These are phyloP conservation scores for Lipomyces chichibuensis DNA, from an alignment of 805 yeast species.

Conservation along the genomic window DNA sequence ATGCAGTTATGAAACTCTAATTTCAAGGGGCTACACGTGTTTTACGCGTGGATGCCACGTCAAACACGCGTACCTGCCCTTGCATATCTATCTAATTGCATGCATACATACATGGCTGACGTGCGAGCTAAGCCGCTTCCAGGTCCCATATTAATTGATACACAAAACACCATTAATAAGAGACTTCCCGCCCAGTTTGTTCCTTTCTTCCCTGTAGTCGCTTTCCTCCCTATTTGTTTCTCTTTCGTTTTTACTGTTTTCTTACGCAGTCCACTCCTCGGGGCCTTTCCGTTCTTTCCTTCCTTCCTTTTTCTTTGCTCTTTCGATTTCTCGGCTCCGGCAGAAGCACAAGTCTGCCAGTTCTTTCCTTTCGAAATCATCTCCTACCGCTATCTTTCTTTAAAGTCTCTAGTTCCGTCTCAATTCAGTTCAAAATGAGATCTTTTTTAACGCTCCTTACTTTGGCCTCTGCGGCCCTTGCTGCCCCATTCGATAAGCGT, in stretches of 20 bases:
- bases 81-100: background rate
- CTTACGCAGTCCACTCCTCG: background rate
- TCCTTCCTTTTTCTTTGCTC: background rate
- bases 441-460: constrained; percentile 10
- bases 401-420: constrained; percentile 9
- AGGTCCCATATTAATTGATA: background rate
- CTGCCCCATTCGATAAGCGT: constrained; percentile 26
- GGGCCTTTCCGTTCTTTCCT: background rate
- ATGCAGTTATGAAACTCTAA: background rate
- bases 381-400: background rate
- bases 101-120: background rate
- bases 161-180: background rate
- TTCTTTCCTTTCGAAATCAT: constrained; percentile 3
- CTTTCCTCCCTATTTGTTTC: background rate
- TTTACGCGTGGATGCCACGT: background rate
- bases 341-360: constrained; percentile 34
- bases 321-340: constrained; percentile 22
- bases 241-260: background rate
- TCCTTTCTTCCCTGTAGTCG: constrained; percentile 1
- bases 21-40: background rate
- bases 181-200: background rate
- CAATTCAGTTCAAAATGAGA: constrained; percentile 8
- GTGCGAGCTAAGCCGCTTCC: background rate
- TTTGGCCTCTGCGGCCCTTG: constrained; percentile 21
- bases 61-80: background rate